Evolutionary conservation across 2,329 filamentous ascomycete genomes (phyloP), one percentile per base, ranked within the genome.

Genomic region (Fusarium virguliforme): DNA sequence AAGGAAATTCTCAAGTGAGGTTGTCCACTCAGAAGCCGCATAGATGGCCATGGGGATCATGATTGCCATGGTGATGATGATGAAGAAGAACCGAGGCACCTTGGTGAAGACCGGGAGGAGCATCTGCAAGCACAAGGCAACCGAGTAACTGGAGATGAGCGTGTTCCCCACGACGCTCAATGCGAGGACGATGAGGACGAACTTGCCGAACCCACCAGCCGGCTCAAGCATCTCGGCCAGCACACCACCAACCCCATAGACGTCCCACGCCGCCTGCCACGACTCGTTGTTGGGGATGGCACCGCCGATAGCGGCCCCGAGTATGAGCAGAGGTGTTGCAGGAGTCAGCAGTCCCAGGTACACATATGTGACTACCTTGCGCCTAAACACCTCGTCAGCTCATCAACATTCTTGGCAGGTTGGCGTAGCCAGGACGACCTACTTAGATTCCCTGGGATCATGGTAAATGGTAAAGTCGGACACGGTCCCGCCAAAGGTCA

Each of bases 401-500:
- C 79, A 82, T 26, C 24, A 15, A 26, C 9, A 9, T 32, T 78
- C 76, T 4, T 85, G 83, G 55, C 8, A 8, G 26, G 15, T 4
- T 12, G 4, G 8, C 13, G 30, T 13, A 15, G 6, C 1, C 2
- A 26, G 8, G 13, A 38, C 4, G 13, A 57, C 73, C 71, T 54
- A 76, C 75, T 73, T 76, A 32, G 68, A 64, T 22, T 54, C 66
- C 32, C 53, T 50, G 7, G 73, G 68, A 32, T 48, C 65, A 77
- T 88, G 85, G 71, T 90, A 90, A 8, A 85, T 85, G n/a, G 85
- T 84, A 65, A 88, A 89, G 70, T 90, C 88, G n/a, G 85, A 87
- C 0, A 83, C 84, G 4, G 85, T 85, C 3, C 85, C 86, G 8
- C 84, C 86, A 74, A 88, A 90, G 1, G 85, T 86, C 65, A 89